A percentile compares a stretch with the other conserved stretches of the same genome.
These are phyloP conservation scores for Diutina scorzettiae DNA, from an alignment of 1,139 yeast genomes.

Conservation along the genomic window DNA sequence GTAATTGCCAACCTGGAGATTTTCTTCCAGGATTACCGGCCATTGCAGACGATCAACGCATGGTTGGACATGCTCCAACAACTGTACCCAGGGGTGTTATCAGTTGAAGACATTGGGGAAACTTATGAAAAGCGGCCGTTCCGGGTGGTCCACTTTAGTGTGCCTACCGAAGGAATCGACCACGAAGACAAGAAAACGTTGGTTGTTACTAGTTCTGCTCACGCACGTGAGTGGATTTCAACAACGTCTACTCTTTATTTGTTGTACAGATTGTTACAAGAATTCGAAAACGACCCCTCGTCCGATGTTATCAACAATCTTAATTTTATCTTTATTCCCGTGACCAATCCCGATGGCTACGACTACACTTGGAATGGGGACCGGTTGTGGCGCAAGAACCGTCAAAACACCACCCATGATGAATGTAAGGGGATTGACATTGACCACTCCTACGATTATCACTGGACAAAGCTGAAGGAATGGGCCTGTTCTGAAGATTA, in stretches of 20 bases:
- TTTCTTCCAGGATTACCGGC: conserved; percentile 64
- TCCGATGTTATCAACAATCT: conserved; percentile 25
- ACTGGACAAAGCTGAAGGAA: conserved; percentile 54
- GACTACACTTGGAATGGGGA: conserved; percentile 71
- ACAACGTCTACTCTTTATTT: conserved; percentile 57
- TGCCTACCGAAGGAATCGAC: conserved; percentile 28
- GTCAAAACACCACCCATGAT: conserved; percentile 61
- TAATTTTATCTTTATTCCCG: conserved; percentile 71
- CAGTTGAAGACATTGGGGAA: conserved; percentile 56
- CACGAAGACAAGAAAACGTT: conserved; percentile 50
- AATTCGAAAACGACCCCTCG: conserved; percentile 29
- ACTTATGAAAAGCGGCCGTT: conserved; percentile 65
- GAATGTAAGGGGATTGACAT: conserved; percentile 75
- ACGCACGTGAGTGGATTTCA: conserved; percentile 87
- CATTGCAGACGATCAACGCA: conserved; percentile 52
- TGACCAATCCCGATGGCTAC: conserved; percentile 86
- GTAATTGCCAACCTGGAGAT: conserved; percentile 19
- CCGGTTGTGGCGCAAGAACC: conserved; percentile 80
- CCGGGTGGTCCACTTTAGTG: conserved; percentile 51
- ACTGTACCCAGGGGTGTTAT: conserved; percentile 48
- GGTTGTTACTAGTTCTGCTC: conserved; percentile 74
- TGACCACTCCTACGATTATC: conserved; percentile 73
- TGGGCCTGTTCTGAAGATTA: conserved; percentile 78
- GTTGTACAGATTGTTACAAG: conserved; percentile 42
- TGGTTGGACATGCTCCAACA: conserved; percentile 54